These are phyloP conservation scores for Bertia moriformis DNA, from an alignment of 2,329 filamentous ascomycete species.

Conservation along the genomic window DNA sequence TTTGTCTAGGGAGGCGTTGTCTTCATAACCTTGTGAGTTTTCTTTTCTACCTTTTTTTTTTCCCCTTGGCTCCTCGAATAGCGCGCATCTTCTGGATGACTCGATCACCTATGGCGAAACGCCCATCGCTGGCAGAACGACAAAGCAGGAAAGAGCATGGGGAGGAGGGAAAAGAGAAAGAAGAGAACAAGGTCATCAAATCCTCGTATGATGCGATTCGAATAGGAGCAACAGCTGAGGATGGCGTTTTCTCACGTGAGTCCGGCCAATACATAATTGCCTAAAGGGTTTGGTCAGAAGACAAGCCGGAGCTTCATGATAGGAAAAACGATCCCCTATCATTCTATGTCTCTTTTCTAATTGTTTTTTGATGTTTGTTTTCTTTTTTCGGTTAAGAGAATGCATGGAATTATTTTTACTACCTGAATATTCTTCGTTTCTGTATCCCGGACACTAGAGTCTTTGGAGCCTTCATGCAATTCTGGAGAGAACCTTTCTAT, in stretches of 20 bases:
- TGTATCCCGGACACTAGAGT: too few species aligned
- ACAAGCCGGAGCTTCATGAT: not conserved
- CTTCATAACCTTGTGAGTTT: conserved; percentile 20
- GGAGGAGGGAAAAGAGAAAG: not conserved
- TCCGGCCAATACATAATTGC: conserved; percentile 4
- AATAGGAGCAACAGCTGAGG: conserved; percentile 8
- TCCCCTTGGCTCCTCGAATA: conserved; percentile 4
- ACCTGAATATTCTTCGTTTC: too few species aligned
- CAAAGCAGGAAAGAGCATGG: not conserved
- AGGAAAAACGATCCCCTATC: not conserved
- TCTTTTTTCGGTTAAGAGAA: conserved; percentile 16
- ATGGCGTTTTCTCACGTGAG: conserved; percentile 7
- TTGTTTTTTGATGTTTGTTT: not conserved
- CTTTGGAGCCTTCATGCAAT: too few species aligned
- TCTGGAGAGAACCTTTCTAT: too few species aligned
- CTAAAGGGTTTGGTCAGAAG: conserved; percentile 2
- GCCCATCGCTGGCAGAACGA: not conserved
- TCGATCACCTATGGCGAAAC: too few species aligned
- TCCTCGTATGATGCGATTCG: conserved; percentile 7
- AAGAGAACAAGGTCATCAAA: not conserved
- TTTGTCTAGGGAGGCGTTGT: conserved; percentile 26
- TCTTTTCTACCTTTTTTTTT: conserved; percentile 12
- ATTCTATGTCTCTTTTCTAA: not conserved
- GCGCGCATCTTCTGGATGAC: too few species aligned
- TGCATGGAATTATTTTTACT: conserved; percentile 13